Conservation (phyloP, 2,329 filamentous ascomycete species). For the Cladosporium velox region DNA sequence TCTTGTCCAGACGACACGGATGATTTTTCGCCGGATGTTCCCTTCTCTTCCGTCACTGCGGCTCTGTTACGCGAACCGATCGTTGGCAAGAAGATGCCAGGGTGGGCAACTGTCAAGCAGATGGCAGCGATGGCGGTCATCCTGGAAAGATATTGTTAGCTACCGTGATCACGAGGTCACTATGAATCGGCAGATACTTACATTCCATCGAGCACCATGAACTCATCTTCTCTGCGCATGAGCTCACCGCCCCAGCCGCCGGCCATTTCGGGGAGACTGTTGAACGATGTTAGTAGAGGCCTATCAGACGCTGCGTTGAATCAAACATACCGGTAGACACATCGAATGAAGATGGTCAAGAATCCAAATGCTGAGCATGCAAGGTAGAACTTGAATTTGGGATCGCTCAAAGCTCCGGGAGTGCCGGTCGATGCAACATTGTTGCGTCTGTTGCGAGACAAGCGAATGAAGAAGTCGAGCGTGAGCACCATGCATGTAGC, state of each 20-base stretch:
- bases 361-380: conserved; percentile 59
- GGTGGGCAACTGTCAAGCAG: conserved; percentile 47
- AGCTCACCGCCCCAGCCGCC: conserved; percentile 51
- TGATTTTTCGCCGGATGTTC: conserved; percentile 4
- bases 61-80: conserved; percentile 13
- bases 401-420: conserved; percentile 34
- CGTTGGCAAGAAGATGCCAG: conserved; percentile 46
- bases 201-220: conserved; percentile 49
- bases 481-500: conserved; percentile 45
- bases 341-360: conserved; percentile 65
- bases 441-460: conserved; percentile 12
- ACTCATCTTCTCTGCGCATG: conserved; percentile 51
- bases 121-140: conserved; percentile 49
- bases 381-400: conserved; percentile 55
- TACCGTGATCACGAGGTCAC: neutral
- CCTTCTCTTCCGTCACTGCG: neutral
- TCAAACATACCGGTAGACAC: conserved; percentile 56
- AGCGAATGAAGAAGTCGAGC: conserved; percentile 41
- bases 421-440: neutral
- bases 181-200: neutral
- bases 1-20: conserved; percentile 17
- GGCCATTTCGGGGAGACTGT: conserved; percentile 53
- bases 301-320: neutral
- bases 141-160: conserved; percentile 31
- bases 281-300: conserved; percentile 20